Evolutionary conservation across 441 rosid species (phyloP), one percentile per base, ranked within the genome.

Genomic region (Populus hybrid): DNA sequence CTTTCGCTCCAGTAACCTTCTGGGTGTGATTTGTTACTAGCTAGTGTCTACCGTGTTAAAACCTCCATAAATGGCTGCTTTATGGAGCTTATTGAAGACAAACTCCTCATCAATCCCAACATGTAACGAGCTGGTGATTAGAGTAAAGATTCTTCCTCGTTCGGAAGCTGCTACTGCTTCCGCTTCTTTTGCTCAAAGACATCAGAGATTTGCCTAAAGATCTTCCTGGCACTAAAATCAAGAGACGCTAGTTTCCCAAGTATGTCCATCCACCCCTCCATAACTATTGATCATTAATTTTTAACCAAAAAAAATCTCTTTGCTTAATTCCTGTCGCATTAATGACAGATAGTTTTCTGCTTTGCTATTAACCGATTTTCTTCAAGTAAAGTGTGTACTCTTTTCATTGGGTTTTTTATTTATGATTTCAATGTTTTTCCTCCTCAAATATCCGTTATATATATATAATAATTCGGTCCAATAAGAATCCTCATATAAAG

Each of bases 151-250:
- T n/a, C n/a, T n/a, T n/a, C n/a, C n/a, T n/a, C n/a, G n/a, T n/a
- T n/a, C 95, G 7, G 82, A 84, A 68, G 75, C 87, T 42, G 75
- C 53, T 64, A 71, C 70, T 50, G 83, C 81, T 75, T 71, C 92
- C 75, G 19, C 91, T 11, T 83, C 93, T 65, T 89, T 91, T 50
- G 84, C 87, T 67, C 89, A 89, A 53, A 87, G 93, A 78, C 73
- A n/a, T 90, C 75, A 85, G 94, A 77, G 89, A 91, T 83, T 92
- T 93, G 34, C 94, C 95, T 67, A 90, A 88, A 82, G 86, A 86
- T 42, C 84, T 88, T 59, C 92, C 93, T 4, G 81, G 79, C 26
- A 89, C 93, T 77, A 85, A 88, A 6, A 87, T 91, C 85, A 91
- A n/a, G n/a, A 87, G 80, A 82, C 84, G 9, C 86, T 86, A 36